Evolutionary conservation across 192 early-diverging fungal species (phyloP).

Genomic region (Backusella mclennaniae): DNA sequence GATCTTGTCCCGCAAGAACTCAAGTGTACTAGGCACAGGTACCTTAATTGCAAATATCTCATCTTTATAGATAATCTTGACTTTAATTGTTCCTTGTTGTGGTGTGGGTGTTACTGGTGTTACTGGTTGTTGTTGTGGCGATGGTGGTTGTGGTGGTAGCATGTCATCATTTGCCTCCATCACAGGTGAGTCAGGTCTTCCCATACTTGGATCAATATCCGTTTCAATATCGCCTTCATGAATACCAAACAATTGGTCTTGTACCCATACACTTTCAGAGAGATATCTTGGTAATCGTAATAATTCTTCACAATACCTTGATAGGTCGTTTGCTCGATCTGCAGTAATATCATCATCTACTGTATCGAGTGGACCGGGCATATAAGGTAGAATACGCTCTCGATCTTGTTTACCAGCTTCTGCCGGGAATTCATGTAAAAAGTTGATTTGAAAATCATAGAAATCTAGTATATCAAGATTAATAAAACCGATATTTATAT

Average conservation of each 20-base stretch:
- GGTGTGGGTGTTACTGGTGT: background rate
- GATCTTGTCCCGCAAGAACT: conserved; percentile 57
- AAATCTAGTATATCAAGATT: conserved; percentile 47
- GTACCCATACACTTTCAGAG: conserved; percentile 44
- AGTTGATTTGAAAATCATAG: conserved; percentile 71
- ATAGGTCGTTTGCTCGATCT: conserved; percentile 60
- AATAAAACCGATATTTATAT: background rate
- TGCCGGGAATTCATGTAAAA: conserved; percentile 63
- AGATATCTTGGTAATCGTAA: conserved; percentile 57
- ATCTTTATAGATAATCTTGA: conserved; percentile 67
- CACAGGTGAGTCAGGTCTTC: background rate
- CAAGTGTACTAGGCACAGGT: conserved; percentile 54
- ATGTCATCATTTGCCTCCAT: background rate
- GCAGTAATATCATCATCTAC: conserved; percentile 67
- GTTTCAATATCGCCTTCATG: conserved; percentile 60
- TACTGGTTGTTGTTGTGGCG: background rate
- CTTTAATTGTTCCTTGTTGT: conserved; percentile 49
- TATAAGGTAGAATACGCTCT: conserved; percentile 59
- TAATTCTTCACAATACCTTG: conserved; percentile 66
- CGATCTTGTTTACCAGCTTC: conserved; percentile 58
- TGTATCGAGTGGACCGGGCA: conserved; percentile 61
- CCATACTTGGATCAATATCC: conserved; percentile 29
- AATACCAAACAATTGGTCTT: conserved; percentile 51
- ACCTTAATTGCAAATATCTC: conserved; percentile 76
- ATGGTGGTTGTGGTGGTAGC: background rate